These are phyloP conservation scores for Triticum turgidum DNA, from an alignment of 176 grass and related monocot genomes.

Conservation along the genomic window DNA sequence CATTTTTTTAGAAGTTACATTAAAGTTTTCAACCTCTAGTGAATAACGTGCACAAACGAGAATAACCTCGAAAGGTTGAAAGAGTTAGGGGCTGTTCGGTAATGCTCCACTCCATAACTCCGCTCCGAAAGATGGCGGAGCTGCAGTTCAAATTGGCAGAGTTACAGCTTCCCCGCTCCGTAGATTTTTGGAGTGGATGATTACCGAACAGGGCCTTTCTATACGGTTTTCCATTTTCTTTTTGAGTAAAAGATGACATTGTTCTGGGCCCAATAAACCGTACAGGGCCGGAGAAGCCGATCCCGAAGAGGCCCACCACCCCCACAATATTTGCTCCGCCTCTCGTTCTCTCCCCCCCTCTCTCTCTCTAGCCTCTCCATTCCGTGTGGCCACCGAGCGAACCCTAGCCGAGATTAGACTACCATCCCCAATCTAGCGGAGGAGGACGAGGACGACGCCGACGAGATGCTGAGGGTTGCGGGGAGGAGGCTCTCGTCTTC, in stretches of 20 bases:
- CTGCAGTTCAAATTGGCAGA: too few species aligned
- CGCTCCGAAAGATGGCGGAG: too few species aligned
- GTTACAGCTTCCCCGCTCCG: too few species aligned
- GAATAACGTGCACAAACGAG: too few species aligned
- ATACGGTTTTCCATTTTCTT: too few species aligned
- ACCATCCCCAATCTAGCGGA: not conserved
- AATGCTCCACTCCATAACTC: too few species aligned
- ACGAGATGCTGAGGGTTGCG: constrained; percentile 54
- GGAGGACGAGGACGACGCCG: not conserved
- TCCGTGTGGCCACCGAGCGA: constrained; percentile 28
- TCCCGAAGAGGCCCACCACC: not conserved
- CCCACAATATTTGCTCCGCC: constrained; percentile 23
- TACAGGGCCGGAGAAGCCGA: not conserved
- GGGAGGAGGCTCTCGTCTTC: constrained; percentile 56
- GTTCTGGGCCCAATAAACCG: not conserved
- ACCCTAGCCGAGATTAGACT: constrained; percentile 33
- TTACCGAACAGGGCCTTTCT: too few species aligned
- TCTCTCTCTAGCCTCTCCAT: not conserved
- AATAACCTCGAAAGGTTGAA: too few species aligned
- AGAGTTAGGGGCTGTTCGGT: too few species aligned
- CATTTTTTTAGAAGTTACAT: too few species aligned
- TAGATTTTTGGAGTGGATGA: too few species aligned
- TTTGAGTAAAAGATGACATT: not conserved
- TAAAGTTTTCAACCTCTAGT: too few species aligned
- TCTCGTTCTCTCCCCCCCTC: not conserved